phyloP scores from a whole-genome alignment of 352 stramenopile species.

The Halophytophthora batemanensis region DNA sequence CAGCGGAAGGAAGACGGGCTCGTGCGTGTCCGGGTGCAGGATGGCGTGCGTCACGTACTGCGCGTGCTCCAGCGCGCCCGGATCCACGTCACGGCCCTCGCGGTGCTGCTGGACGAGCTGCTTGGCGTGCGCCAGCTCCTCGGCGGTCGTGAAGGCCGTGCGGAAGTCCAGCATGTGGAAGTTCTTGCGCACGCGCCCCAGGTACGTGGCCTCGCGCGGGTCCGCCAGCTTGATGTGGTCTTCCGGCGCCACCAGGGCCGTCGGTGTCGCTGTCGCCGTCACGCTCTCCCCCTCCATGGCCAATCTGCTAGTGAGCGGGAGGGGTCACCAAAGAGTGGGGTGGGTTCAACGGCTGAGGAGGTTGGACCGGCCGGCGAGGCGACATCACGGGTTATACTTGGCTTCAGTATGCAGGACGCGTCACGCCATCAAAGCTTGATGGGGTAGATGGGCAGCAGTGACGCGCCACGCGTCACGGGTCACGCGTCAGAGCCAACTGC shows the following conservation, averaged over 20 bases:
- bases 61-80: constrained; percentile 39
- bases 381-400: too few species aligned
- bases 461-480: too few species aligned
- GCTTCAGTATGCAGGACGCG: too few species aligned
- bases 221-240: constrained; percentile 64
- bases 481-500: too few species aligned
- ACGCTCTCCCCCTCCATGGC: too few species aligned
- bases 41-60: constrained; percentile 70
- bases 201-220: constrained; percentile 74
- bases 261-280: constrained; percentile 14
- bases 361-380: too few species aligned
- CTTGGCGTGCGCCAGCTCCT: constrained; percentile 46
- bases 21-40: constrained; percentile 70
- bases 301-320: too few species aligned
- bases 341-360: too few species aligned
- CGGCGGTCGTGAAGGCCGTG: constrained; percentile 59
- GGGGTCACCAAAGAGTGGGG: too few species aligned
- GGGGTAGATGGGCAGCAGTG: too few species aligned
- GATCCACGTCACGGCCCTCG: constrained; percentile 38
- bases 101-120: constrained; percentile 36
- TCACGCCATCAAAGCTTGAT: too few species aligned
- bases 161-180: constrained; percentile 83
- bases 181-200: constrained; percentile 72
- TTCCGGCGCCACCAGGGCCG: constrained; percentile 16
- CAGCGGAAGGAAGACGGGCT: constrained; percentile 62